Percentiles rank a stretch among this genome's conserved stretches.
Conservation (phyloP, 1,284 basidiomycete species). For the Microbotryum saponariae region DNA sequence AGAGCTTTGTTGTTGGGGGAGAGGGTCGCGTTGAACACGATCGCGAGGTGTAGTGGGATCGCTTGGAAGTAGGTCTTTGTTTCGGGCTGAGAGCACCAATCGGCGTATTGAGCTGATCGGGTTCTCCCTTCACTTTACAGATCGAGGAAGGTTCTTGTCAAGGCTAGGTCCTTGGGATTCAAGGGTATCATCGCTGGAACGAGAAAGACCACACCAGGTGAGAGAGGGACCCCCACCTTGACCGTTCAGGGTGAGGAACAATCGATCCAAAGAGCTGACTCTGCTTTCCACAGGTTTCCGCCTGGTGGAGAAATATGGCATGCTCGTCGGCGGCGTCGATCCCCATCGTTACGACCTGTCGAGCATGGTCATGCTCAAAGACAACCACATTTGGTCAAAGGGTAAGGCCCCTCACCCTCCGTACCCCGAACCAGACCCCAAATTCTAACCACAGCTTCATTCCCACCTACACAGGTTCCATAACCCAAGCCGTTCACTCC, state of each 20-base stretch:
- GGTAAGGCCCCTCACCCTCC: slow-evolving; percentile 45
- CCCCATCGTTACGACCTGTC: slow-evolving; percentile 93
- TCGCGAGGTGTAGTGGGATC: slow-evolving; percentile 93
- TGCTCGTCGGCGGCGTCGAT: slow-evolving; percentile 96
- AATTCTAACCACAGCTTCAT: too few species aligned
- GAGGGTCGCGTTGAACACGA: slow-evolving; percentile 83
- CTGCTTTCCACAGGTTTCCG: slow-evolving; percentile 60
- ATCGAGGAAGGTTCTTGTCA: slow-evolving; percentile 68
- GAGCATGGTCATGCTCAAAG: slow-evolving; percentile 99
- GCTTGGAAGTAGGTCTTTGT: slow-evolving; percentile 66
- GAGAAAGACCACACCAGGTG: slow-evolving; percentile 92
- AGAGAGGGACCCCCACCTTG: slow-evolving; percentile 24
- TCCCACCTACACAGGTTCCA: slow-evolving; percentile 54
- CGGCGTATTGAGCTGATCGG: neutral
- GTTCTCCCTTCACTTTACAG: slow-evolving; percentile 43
- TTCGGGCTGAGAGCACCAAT: neutral
- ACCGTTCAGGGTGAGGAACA: too few species aligned
- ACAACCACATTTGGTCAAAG: slow-evolving; percentile 97
- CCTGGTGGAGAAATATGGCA: slow-evolving; percentile 96
- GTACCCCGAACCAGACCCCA: neutral
- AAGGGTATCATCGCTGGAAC: slow-evolving; percentile 89
- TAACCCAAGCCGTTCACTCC: slow-evolving; percentile 74
- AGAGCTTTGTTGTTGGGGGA: slow-evolving; percentile 87
- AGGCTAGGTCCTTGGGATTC: slow-evolving; percentile 73
- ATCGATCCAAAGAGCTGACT: slow-evolving; percentile 1